Percentiles rank a stretch among this genome's conserved stretches.
These are phyloP conservation scores for Bruguiera gymnorhiza DNA, from an alignment of 345 rosid genomes.

Conservation along the genomic window DNA sequence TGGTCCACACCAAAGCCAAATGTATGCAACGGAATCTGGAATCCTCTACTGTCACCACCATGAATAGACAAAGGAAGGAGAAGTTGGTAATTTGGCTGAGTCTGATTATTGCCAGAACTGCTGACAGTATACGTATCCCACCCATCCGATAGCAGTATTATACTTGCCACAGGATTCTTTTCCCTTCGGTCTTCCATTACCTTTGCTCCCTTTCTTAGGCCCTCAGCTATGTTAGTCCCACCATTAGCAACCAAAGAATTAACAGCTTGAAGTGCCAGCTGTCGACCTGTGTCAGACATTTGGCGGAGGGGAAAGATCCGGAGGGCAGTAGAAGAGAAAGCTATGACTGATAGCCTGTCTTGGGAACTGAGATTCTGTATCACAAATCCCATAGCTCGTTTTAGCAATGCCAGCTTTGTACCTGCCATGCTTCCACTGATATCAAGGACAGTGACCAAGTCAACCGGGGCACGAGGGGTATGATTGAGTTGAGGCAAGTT, in stretches of 20 bases:
- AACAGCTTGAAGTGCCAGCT: slow-evolving; percentile 79
- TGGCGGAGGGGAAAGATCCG: slow-evolving; percentile 77
- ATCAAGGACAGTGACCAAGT: slow-evolving; percentile 90
- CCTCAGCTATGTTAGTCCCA: slow-evolving; percentile 96
- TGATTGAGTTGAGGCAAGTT: slow-evolving; percentile 38
- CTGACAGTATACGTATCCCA: slow-evolving; percentile 74
- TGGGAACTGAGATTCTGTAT: slow-evolving; percentile 88
- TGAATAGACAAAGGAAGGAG: slow-evolving; percentile 65
- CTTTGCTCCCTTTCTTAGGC: slow-evolving; percentile 86
- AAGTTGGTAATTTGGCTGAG: slow-evolving; percentile 55
- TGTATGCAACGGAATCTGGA: slow-evolving; percentile 81
- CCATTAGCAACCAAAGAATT: slow-evolving; percentile 90
- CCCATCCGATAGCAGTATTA: slow-evolving; percentile 91
- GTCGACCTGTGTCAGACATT: slow-evolving; percentile 77
- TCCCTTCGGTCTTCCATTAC: slow-evolving; percentile 81
- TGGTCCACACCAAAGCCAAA: slow-evolving; percentile 96
- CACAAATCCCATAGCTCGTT: slow-evolving; percentile 98
- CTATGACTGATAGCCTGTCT: slow-evolving; percentile 93
- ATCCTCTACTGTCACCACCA: slow-evolving; percentile 46
- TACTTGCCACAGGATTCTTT: slow-evolving; percentile 79
- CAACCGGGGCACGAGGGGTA: slow-evolving; percentile 71
- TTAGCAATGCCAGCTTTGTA: slow-evolving; percentile 86
- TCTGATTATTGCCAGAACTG: slow-evolving; percentile 47
- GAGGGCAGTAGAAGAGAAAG: slow-evolving; percentile 92
- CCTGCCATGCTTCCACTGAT: slow-evolving; percentile 99